These are phyloP conservation scores for Magnolia officinalis DNA, from an alignment of 164 flowering plant genomes.

Conservation along the genomic window DNA sequence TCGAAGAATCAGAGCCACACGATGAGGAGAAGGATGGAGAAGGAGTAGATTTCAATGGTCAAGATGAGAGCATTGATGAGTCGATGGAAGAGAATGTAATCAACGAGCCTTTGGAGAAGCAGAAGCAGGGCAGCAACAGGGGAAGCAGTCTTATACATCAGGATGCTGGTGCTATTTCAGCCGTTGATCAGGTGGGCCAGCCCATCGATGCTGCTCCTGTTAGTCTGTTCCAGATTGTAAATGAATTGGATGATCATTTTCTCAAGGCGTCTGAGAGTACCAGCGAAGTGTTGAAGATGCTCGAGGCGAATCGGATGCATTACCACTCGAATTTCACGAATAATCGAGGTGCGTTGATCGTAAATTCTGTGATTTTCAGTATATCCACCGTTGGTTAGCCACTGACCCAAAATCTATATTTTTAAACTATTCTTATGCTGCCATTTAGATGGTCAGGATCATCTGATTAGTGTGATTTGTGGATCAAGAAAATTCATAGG, in stretches of 20 bases:
- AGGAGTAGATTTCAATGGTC: conserved; percentile 9
- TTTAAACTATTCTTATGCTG: too few species aligned
- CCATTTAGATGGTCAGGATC: too few species aligned
- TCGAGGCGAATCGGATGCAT: conserved; percentile 83
- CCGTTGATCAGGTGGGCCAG: conserved; percentile 22
- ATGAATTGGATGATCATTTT: conserved; percentile 69
- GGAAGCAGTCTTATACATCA: conserved; percentile 8
- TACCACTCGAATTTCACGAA: conserved; percentile 93
- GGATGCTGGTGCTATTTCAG: conserved; percentile 33
- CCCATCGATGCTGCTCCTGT: conserved; percentile 18
- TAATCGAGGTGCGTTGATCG: conserved; percentile 46
- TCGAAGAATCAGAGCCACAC: conserved; percentile 21
- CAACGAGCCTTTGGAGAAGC: conserved; percentile 21
- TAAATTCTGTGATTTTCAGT: neutral
- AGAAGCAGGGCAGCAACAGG: conserved; percentile 2
- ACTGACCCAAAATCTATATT: too few species aligned
- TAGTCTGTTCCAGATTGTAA: conserved; percentile 49
- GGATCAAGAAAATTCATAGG: too few species aligned
- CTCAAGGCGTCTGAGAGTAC: conserved; percentile 77
- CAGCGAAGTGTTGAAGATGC: conserved; percentile 83
- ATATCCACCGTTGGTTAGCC: too few species aligned
- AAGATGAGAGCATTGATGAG: conserved; percentile 4
- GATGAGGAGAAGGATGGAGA: conserved; percentile 25
- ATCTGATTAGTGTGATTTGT: too few species aligned
- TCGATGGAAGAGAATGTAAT: conserved; percentile 29